These are phyloP conservation scores for Collybia nuda DNA, from an alignment of 768 basidiomycete genomes.

Conservation along the genomic window DNA sequence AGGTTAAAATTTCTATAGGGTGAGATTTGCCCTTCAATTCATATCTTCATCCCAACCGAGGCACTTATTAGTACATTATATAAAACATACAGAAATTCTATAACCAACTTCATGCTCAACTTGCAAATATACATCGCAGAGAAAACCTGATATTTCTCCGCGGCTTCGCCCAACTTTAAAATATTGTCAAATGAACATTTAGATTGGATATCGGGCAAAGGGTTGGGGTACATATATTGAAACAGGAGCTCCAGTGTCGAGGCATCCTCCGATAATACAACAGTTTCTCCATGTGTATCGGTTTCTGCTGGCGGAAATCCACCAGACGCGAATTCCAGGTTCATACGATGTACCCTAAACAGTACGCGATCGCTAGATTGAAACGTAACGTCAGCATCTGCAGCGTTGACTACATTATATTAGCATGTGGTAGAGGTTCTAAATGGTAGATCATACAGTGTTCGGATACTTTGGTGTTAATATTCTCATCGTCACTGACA, in stretches of 20 bases:
- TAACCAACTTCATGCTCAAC: background rate
- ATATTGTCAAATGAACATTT: background rate
- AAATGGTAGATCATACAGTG: too few species aligned
- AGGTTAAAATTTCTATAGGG: background rate
- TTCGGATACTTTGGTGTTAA: too few species aligned
- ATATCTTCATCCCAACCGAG: background rate
- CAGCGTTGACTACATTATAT: background rate
- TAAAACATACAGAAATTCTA: background rate
- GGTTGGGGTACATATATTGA: slow-evolving; percentile 12
- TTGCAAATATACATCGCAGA: slow-evolving; percentile 1
- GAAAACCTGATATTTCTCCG: slow-evolving; percentile 2
- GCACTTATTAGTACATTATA: background rate
- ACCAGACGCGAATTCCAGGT: slow-evolving; percentile 7
- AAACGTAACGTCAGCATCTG: slow-evolving; percentile 11
- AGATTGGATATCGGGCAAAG: background rate
- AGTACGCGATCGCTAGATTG: slow-evolving; percentile 10
- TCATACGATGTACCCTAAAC: slow-evolving; percentile 10
- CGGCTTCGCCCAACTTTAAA: background rate
- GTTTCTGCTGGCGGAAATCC: slow-evolving; percentile 9
- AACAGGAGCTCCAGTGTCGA: slow-evolving; percentile 2
- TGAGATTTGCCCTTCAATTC: background rate
- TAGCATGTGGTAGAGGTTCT: too few species aligned
- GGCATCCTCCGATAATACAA: slow-evolving; percentile 4
- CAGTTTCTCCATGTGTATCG: background rate
- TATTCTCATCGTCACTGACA: too few species aligned